These are phyloP conservation scores for Clarireedia sp. DNA, from an alignment of 2,329 filamentous ascomycete species.

Conservation along the genomic window DNA sequence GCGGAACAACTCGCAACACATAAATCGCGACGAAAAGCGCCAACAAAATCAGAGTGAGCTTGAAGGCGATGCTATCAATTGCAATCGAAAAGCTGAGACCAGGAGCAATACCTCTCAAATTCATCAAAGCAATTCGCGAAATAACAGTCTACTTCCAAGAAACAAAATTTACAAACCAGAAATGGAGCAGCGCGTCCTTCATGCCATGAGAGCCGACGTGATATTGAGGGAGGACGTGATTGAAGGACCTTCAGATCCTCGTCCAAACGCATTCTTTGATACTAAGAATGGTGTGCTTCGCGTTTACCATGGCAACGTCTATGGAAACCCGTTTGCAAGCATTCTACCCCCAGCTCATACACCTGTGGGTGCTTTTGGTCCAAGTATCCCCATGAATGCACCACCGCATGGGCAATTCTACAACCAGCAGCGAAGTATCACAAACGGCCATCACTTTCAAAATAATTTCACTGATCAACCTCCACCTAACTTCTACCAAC, in stretches of 20 bases:
- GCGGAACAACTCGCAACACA: not conserved
- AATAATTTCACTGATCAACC: no score
- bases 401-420: not conserved
- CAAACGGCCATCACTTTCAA: no score
- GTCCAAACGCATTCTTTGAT: conserved; percentile 53
- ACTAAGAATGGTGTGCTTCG: conserved; percentile 43
- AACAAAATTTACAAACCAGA: not conserved
- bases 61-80: not conserved
- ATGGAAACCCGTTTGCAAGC: conserved; percentile 41
- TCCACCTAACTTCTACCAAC: no score
- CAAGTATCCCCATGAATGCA: conserved; percentile 22
- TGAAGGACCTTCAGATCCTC: conserved; percentile 44
- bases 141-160: not conserved
- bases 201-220: conserved; percentile 7
- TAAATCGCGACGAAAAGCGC: not conserved
- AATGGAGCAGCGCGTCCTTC: conserved; percentile 5
- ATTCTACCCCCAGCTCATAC: conserved; percentile 39
- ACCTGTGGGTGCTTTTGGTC: conserved; percentile 33
- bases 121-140: not conserved
- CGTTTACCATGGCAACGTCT: conserved; percentile 49
- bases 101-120: not conserved
- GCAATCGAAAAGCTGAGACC: not conserved
- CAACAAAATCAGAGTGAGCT: not conserved
- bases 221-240: conserved; percentile 44
- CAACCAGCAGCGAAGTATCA: not conserved